Evolutionary conservation across 371 early-diverging fungal species (phyloP).

Genomic region (Mortierella sp.): DNA sequence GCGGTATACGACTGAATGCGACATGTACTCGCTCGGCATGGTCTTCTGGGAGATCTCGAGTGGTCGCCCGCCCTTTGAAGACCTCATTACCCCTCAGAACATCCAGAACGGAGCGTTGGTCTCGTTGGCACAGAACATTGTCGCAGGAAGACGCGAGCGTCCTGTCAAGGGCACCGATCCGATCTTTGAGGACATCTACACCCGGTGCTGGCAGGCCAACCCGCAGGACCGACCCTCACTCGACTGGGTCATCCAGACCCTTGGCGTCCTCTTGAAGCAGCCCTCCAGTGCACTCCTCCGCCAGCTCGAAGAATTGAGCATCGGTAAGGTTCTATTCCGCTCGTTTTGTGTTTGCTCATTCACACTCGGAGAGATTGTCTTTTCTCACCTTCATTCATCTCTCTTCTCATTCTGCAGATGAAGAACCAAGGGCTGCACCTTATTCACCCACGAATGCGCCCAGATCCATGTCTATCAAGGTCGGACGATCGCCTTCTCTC

Average conservation of each 20-base stretch:
- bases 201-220: slow-evolving; percentile 41
- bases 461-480: slow-evolving; percentile 37
- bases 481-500: slow-evolving; percentile 17
- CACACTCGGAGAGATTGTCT: background rate
- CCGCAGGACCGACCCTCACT: slow-evolving; percentile 47
- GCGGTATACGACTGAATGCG: slow-evolving; percentile 42
- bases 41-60: slow-evolving; percentile 57
- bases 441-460: background rate
- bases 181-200: slow-evolving; percentile 35
- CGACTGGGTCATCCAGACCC: slow-evolving; percentile 47
- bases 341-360: background rate
- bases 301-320: slow-evolving; percentile 42
- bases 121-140: slow-evolving; percentile 43
- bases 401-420: background rate
- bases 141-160: slow-evolving; percentile 46
- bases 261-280: slow-evolving; percentile 42
- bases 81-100: slow-evolving; percentile 27
- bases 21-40: slow-evolving; percentile 50
- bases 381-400: background rate
- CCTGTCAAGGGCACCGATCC: slow-evolving; percentile 36
- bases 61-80: slow-evolving; percentile 46
- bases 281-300: slow-evolving; percentile 29
- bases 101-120: slow-evolving; percentile 30
- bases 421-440: slow-evolving; percentile 5
- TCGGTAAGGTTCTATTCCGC: slow-evolving; percentile 19